Evolutionary conservation across 306 rosid species (phyloP).

Genomic region (Cicer arietinum): DNA sequence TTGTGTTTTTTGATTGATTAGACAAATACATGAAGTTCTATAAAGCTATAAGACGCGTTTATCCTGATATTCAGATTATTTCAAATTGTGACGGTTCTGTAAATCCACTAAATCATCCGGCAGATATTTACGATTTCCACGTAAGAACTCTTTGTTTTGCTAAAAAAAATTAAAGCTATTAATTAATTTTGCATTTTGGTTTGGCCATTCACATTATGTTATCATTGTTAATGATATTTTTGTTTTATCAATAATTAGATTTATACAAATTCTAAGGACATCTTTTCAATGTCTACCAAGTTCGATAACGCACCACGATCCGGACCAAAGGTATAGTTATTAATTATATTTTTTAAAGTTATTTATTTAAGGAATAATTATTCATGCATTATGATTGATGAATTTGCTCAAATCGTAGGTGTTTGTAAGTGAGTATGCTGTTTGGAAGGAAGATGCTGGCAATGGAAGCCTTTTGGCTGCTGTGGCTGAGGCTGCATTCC

Average conservation of each 20-base stretch:
- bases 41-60: constrained; percentile 57
- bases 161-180: background rate
- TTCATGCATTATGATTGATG: background rate
- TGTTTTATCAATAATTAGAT: constrained; percentile 45
- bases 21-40: constrained; percentile 65
- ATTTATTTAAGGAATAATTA: background rate
- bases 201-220: background rate
- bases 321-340: constrained; percentile 46
- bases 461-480: constrained; percentile 71
- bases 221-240: background rate
- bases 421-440: constrained; percentile 94
- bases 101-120: constrained; percentile 62
- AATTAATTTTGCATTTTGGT: background rate
- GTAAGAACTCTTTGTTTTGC: constrained; percentile 43
- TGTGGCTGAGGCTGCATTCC: constrained; percentile 81
- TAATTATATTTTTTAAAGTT: too few species aligned
- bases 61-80: constrained; percentile 77
- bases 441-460: constrained; percentile 59
- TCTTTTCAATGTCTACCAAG: constrained; percentile 54
- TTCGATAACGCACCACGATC: constrained; percentile 58
- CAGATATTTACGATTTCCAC: constrained; percentile 78
- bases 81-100: constrained; percentile 80
- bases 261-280: constrained; percentile 60
- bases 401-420: constrained; percentile 52
- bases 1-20: too few species aligned